Evolutionary conservation across 2,329 filamentous ascomycete genomes (phyloP), one percentile per base, ranked within the genome.

Genomic region (Metarhizium robertsii): DNA sequence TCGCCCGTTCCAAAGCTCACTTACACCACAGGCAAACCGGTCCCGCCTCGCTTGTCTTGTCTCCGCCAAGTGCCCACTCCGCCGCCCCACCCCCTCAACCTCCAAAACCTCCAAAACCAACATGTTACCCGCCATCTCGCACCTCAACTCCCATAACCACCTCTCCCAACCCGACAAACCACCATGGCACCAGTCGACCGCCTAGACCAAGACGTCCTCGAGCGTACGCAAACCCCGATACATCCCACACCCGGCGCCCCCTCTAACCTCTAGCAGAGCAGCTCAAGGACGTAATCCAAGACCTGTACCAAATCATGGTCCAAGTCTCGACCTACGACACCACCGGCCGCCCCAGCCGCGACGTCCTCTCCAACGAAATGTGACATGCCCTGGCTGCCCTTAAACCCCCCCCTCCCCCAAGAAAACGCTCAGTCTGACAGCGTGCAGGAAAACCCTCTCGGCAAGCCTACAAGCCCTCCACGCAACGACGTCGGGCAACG

Each of bases 301-400:
- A 83, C 61, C 76, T 85, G 45, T 85, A 82, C 74, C 76, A 83
- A 61, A 69, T 85, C 57, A 81, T 84, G 75, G 79, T 86, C 49
- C 82, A 86, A 64, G 75, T 80, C 32, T 76, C 79, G 36, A 77
- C 79, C 57, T 87, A 85, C 72, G 81, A 85, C 72, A 71, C 73
- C 45, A 72, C 75, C 57, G 70, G 70, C 57, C 73, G 75, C 1
- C 72, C 80, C 13, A 79, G 77, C 43, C 75, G 74, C 60, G 79
- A 85, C 42, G 79, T 84, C 34, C 75, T 87, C 43, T 72, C 78
- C 46, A 69, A 70, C 58, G 77, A 82, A 67, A 71, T 85, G 70
- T 79, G 67, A 40, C 59, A 60, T 38, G 54, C 51, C 55, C 48
- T 30, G 25, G 25, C 25, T 25, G 25, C 25, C 25, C 25, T 25